Conservation (phyloP, 2,329 filamentous ascomycete species). For the Trichoderma sp. region DNA sequence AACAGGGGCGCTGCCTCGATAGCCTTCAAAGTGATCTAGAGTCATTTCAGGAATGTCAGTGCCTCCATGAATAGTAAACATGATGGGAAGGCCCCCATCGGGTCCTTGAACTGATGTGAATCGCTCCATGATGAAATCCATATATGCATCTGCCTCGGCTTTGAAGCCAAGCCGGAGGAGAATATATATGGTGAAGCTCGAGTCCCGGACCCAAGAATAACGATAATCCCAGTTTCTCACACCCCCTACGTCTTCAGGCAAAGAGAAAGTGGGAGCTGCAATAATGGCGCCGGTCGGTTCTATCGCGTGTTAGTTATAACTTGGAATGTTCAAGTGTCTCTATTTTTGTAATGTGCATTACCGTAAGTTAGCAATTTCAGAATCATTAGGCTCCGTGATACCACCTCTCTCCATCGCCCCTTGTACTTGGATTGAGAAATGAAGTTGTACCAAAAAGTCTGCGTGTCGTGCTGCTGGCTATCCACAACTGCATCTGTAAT, state of each 20-base stretch:
- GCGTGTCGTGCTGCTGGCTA: conserved; percentile 68
- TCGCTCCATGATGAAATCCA: conserved; percentile 75
- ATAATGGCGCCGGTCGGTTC: conserved; percentile 79
- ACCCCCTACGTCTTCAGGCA: conserved; percentile 75
- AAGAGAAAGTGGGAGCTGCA: conserved; percentile 75
- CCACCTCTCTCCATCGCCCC: conserved; percentile 73
- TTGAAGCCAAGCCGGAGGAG: conserved; percentile 75
- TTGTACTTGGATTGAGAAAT: conserved; percentile 71
- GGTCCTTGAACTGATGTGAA: conserved; percentile 64
- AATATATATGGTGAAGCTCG: conserved; percentile 78
- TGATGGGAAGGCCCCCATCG: conserved; percentile 71
- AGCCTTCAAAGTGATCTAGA: conserved; percentile 72
- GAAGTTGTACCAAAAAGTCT: conserved; percentile 74
- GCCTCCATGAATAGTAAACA: conserved; percentile 78
- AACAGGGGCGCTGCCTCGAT: conserved; percentile 71
- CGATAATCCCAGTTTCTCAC: conserved; percentile 71
- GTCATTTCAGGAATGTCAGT: conserved; percentile 75
- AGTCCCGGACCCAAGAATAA: conserved; percentile 79
- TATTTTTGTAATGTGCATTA: conserved; percentile 21
- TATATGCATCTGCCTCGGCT: conserved; percentile 76
- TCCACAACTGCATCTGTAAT: conserved; percentile 64
- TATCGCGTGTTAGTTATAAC: conserved; percentile 24
- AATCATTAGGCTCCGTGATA: conserved; percentile 71
- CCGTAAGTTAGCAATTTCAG: conserved; percentile 74
- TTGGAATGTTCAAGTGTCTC: neutral